phyloP scores from a whole-genome alignment of 352 stramenopile species.

The Phytophthora foliorum region DNA sequence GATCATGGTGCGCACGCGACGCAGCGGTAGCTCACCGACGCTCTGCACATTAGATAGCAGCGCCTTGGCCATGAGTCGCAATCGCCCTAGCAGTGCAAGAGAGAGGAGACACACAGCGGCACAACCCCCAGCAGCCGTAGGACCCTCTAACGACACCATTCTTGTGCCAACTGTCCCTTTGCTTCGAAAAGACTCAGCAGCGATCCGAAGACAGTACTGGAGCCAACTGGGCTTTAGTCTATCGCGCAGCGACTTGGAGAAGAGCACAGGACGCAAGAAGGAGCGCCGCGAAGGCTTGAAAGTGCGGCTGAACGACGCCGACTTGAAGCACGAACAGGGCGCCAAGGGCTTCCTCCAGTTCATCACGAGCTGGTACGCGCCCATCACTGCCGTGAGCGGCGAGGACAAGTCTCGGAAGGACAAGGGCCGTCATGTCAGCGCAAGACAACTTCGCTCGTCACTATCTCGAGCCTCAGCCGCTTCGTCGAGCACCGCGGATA shows the following conservation, averaged over 20 bases:
- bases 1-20: constrained; percentile 35
- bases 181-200: constrained; percentile 83
- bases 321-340: constrained; percentile 40
- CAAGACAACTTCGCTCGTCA: constrained; percentile 32
- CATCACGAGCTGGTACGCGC: constrained; percentile 84
- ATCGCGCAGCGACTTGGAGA: constrained; percentile 84
- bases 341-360: constrained; percentile 84
- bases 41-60: constrained; percentile 18
- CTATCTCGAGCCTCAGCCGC: constrained; percentile 31
- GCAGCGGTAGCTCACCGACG: constrained; percentile 31
- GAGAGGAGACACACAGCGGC: constrained; percentile 27
- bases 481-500: constrained; percentile 19
- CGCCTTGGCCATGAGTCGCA: constrained; percentile 12
- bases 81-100: constrained; percentile 23
- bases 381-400: constrained; percentile 34
- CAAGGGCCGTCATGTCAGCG: constrained; percentile 9
- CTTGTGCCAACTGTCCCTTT: constrained; percentile 39
- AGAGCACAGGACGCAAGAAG: constrained; percentile 71
- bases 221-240: constrained; percentile 86
- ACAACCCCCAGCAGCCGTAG: constrained; percentile 16
- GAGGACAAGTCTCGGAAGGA: constrained; percentile 41
- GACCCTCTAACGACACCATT: constrained; percentile 29
- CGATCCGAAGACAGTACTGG: constrained; percentile 90
- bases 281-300: constrained; percentile 79
- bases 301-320: constrained; percentile 78